phyloP scores from a whole-genome alignment of 2,329 filamentous ascomycete genomes.

The Colletotrichum sp. region DNA sequence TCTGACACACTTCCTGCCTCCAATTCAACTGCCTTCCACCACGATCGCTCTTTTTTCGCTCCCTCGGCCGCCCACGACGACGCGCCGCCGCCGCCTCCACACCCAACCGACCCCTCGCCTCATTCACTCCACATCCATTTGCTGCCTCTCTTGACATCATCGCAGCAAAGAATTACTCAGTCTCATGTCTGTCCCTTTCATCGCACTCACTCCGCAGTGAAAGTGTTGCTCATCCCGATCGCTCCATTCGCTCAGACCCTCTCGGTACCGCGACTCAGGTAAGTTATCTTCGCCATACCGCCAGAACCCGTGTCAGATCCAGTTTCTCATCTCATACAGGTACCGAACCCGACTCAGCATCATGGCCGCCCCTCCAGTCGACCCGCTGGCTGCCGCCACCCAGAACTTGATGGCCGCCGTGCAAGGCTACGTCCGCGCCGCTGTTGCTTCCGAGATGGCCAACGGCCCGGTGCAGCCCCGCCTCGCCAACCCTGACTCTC shows the following conservation, averaged over 20 bases:
- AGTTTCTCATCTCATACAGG: neutral
- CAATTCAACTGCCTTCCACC: neutral
- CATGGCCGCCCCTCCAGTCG: constrained; percentile 5
- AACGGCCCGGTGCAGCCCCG: neutral
- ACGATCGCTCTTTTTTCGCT: neutral
- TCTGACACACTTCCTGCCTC: neutral
- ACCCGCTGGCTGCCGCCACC: constrained; percentile 5
- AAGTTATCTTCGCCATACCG: neutral
- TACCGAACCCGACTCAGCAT: neutral
- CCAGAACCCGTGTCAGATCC: neutral
- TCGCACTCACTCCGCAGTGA: neutral
- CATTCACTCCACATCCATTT: neutral
- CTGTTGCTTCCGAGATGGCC: neutral
- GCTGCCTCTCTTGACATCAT: neutral
- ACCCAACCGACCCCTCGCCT: neutral
- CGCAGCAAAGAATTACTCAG: neutral
- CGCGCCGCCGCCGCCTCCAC: neutral
- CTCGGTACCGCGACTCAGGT: neutral
- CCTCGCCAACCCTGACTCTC: neutral
- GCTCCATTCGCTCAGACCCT: neutral
- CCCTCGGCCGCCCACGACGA: neutral
- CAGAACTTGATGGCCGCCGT: neutral
- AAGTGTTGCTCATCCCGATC: neutral
- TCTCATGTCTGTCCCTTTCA: neutral
- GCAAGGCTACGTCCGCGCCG: constrained; percentile 9